These are phyloP conservation scores for Penstemon newberryi DNA, from an alignment of 257 asterid genomes.

Conservation along the genomic window DNA sequence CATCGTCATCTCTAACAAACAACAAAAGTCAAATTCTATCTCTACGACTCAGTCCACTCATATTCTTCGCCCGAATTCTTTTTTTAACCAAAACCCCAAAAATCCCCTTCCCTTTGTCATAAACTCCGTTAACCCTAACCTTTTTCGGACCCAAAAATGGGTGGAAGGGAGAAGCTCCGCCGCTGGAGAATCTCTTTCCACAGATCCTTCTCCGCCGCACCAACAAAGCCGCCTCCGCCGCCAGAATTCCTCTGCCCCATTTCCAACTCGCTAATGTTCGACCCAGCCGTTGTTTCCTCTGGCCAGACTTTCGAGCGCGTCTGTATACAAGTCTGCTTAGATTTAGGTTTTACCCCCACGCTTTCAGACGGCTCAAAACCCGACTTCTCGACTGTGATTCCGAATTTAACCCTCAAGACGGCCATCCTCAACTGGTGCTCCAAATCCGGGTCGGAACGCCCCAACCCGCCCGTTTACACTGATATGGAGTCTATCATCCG, in stretches of 20 bases:
- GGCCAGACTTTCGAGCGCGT: conserved; percentile 86
- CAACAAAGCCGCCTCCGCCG: conserved; percentile 44
- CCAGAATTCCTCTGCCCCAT: conserved; percentile 79
- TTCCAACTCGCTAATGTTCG: conserved; percentile 64
- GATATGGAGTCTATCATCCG: conserved; percentile 49
- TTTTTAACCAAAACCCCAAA: not conserved
- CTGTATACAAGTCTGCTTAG: conserved; percentile 56
- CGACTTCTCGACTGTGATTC: conserved; percentile 65
- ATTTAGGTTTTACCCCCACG: conserved; percentile 53
- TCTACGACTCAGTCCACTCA: conserved; percentile 19
- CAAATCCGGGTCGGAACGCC: conserved; percentile 45
- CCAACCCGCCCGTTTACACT: conserved; percentile 49
- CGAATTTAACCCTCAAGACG: conserved; percentile 66
- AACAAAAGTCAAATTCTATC: conserved; percentile 2
- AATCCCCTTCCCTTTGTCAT: not conserved
- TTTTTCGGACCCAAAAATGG: conserved; percentile 37
- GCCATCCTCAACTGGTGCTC: conserved; percentile 76
- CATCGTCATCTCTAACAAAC: not conserved
- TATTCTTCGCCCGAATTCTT: not conserved
- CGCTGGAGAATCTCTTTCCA: conserved; percentile 53
- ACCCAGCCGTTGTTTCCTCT: conserved; percentile 79
- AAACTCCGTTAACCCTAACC: not conserved
- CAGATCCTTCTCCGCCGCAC: conserved; percentile 41
- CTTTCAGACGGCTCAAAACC: conserved; percentile 65
- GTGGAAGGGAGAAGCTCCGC: conserved; percentile 54